These are phyloP conservation scores for Suillus paluster DNA, from an alignment of 768 basidiomycete species.

Conservation along the genomic window DNA sequence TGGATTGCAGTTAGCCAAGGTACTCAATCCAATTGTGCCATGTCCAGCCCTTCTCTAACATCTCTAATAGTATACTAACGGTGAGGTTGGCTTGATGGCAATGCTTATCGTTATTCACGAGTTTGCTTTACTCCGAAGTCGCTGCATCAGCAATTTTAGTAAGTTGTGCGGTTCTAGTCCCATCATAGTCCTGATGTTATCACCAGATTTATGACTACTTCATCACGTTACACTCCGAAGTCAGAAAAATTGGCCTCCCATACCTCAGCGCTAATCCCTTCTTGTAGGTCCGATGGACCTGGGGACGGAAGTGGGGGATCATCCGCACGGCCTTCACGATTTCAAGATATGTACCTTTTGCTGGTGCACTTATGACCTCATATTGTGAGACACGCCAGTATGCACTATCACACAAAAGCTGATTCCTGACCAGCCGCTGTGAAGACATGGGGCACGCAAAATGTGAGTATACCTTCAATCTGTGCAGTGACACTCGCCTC, in stretches of 20 bases:
- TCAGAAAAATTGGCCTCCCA: neutral
- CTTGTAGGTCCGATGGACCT: slow-evolving; percentile 21
- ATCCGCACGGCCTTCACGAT: slow-evolving; percentile 3
- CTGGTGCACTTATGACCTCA: slow-evolving; percentile 8
- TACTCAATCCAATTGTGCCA: neutral
- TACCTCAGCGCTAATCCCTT: neutral
- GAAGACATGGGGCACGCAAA: neutral
- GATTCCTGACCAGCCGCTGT: neutral
- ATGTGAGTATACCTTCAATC: neutral
- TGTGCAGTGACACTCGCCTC: neutral
- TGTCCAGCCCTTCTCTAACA: neutral
- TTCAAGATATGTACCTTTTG: slow-evolving; percentile 12
- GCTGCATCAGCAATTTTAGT: neutral
- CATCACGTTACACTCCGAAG: neutral
- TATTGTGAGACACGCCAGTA: neutral
- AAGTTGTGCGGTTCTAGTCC: neutral
- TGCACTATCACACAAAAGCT: neutral
- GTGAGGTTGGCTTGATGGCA: neutral
- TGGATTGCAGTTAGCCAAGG: neutral
- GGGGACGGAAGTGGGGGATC: slow-evolving; percentile 11
- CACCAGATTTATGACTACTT: slow-evolving; percentile 2
- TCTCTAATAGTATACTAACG: neutral
- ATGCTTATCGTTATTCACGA: neutral
- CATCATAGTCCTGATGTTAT: neutral
- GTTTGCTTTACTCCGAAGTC: neutral